These are phyloP conservation scores for Theobroma grandiflorum DNA, from an alignment of 441 rosid species.

Conservation along the genomic window DNA sequence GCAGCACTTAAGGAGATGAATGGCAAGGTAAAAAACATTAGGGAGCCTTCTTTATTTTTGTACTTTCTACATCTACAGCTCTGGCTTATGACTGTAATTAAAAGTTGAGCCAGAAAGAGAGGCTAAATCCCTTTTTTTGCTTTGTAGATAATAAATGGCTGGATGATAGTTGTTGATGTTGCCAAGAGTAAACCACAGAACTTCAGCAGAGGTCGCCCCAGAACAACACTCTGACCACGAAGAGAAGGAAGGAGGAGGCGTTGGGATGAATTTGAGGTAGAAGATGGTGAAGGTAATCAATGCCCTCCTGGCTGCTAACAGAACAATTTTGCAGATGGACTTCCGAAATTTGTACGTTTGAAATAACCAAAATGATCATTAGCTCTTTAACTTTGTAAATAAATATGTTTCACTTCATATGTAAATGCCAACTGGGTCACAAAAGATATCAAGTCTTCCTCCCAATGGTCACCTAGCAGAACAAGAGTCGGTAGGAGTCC, in stretches of 20 bases:
- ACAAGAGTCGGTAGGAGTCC: neutral
- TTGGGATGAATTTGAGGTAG: neutral
- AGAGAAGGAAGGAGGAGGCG: neutral
- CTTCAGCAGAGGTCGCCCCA: conserved; percentile 44
- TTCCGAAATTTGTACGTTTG: neutral
- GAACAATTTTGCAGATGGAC: neutral
- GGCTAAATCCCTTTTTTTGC: conserved; percentile 13
- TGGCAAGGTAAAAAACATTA: conserved; percentile 65
- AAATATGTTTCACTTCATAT: neutral
- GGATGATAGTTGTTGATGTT: conserved; percentile 98
- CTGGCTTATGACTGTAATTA: neutral
- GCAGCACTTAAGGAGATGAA: conserved; percentile 93
- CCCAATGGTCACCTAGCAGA: neutral
- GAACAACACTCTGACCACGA: conserved; percentile 14
- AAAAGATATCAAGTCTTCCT: neutral
- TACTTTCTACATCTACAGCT: neutral
- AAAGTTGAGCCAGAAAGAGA: neutral
- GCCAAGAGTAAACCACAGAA: conserved; percentile 70
- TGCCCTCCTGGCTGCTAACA: neutral
- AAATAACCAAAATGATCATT: neutral
- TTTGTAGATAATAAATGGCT: conserved; percentile 92
- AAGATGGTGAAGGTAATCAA: neutral
- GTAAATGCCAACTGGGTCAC: neutral
- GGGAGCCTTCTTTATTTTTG: neutral
- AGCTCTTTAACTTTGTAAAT: neutral